Conservation (phyloP, 2,329 filamentous ascomycete genomes). For the Cladobotryum mycophilum region DNA sequence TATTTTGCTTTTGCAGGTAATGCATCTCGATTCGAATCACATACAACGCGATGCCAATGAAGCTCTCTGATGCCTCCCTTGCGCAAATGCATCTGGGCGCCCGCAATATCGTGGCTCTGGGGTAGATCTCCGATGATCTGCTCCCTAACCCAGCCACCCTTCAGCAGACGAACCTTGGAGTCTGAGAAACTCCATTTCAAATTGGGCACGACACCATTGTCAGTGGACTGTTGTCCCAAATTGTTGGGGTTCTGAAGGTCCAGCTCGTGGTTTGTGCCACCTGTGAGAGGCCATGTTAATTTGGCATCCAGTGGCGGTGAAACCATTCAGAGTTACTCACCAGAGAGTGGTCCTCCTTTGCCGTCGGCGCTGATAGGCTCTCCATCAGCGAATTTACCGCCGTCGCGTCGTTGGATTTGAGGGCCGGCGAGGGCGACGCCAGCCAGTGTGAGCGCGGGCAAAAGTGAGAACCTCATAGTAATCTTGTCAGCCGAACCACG, state of each 20-base stretch:
- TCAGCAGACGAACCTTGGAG: slow-evolving; percentile 55
- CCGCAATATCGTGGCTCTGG: slow-evolving; percentile 58
- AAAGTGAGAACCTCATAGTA: too few species aligned
- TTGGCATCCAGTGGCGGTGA: neutral
- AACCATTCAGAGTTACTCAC: slow-evolving; percentile 29
- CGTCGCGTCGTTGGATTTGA: slow-evolving; percentile 16
- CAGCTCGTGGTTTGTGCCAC: slow-evolving; percentile 56
- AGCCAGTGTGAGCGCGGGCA: too few species aligned
- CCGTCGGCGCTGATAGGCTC: slow-evolving; percentile 51
- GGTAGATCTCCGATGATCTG: slow-evolving; percentile 63
- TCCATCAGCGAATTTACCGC: slow-evolving; percentile 38
- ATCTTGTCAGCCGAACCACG: too few species aligned
- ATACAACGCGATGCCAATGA: slow-evolving; percentile 61
- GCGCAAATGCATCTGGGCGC: slow-evolving; percentile 60
- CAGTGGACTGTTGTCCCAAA: slow-evolving; percentile 55
- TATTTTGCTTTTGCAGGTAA: neutral
- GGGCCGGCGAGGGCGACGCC: slow-evolving; percentile 4
- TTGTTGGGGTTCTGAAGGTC: slow-evolving; percentile 60
- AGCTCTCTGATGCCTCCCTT: slow-evolving; percentile 61
- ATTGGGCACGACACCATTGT: slow-evolving; percentile 58
- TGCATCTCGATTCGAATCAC: slow-evolving; percentile 21
- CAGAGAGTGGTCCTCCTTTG: slow-evolving; percentile 52
- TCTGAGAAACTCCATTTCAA: slow-evolving; percentile 66
- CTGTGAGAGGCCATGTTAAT: slow-evolving; percentile 30
- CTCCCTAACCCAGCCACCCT: slow-evolving; percentile 60